Evolutionary conservation across 2,329 filamentous ascomycete species (phyloP).

Genomic region (Apiospora sp.): DNA sequence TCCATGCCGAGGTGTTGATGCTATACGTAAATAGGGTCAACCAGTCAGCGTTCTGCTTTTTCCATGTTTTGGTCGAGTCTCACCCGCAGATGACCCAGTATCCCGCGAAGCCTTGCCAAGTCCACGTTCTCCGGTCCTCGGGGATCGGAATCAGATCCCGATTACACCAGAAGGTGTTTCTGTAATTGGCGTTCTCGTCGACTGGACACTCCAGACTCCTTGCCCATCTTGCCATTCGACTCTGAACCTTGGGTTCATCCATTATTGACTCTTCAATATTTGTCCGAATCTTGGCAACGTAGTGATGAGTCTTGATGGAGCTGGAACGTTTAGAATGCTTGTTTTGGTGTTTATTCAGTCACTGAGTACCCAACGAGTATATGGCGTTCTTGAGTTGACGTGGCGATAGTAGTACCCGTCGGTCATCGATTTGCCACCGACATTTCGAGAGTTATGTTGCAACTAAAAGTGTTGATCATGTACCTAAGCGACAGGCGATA

Average conservation of each 20-base stretch:
- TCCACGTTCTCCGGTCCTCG: slow-evolving; percentile 37
- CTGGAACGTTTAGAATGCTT: not conserved
- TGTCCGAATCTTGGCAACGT: too few species aligned
- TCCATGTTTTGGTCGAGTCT: not conserved
- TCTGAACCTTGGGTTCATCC: not conserved
- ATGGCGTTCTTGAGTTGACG: not conserved
- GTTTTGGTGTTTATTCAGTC: not conserved
- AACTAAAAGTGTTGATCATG: not conserved
- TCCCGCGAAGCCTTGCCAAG: slow-evolving; percentile 41
- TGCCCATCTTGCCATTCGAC: slow-evolving; percentile 26
- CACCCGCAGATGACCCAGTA: slow-evolving; percentile 42
- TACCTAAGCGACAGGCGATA: not conserved
- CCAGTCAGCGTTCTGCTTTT: not conserved
- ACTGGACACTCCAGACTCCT: slow-evolving; percentile 25
- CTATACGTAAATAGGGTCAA: not conserved
- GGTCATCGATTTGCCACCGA: too few species aligned
- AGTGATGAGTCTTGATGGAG: not conserved
- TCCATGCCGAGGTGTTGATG: slow-evolving; percentile 41
- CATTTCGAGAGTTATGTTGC: too few species aligned
- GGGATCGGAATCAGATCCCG: slow-evolving; percentile 43
- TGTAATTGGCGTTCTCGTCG: slow-evolving; percentile 40
- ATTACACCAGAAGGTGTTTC: slow-evolving; percentile 44
- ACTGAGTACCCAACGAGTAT: not conserved
- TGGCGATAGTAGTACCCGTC: not conserved
- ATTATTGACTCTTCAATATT: not conserved